phyloP scores from a whole-genome alignment of 2,329 filamentous ascomycete species.

The Myriosclerotinia scirpicola region DNA sequence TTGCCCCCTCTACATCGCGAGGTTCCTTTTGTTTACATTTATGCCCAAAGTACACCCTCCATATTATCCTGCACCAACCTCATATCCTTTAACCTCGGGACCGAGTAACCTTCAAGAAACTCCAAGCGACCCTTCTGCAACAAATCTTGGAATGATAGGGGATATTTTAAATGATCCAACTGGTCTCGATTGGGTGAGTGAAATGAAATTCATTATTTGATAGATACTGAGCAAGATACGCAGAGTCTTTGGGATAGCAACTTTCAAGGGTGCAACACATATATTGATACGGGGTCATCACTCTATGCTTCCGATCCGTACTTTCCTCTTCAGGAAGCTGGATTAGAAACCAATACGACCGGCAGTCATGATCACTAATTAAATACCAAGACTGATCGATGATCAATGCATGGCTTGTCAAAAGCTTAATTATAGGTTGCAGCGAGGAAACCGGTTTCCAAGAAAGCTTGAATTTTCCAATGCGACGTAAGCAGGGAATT shows the following conservation, averaged over 20 bases:
- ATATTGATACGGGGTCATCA: neutral
- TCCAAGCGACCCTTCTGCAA: neutral
- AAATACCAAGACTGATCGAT: neutral
- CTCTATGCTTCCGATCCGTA: slow-evolving; percentile 3
- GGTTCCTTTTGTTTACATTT: neutral
- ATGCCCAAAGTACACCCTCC: neutral
- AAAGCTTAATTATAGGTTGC: slow-evolving; percentile 20
- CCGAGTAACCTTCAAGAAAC: neutral
- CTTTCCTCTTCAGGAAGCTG: slow-evolving; percentile 20
- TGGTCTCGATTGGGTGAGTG: slow-evolving; percentile 20
- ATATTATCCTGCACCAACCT: neutral
- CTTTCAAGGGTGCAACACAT: slow-evolving; percentile 13
- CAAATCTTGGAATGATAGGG: slow-evolving; percentile 11
- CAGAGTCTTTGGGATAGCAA: slow-evolving; percentile 23
- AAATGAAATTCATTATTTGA: neutral
- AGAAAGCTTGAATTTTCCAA: slow-evolving; percentile 13
- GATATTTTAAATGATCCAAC: slow-evolving; percentile 14
- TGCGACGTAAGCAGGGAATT: neutral
- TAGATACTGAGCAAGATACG: neutral
- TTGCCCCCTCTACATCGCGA: neutral
- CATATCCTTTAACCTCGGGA: neutral
- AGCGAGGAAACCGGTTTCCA: neutral
- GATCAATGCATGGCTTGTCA: neutral
- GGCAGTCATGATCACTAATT: slow-evolving; percentile 3
- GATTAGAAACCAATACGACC: neutral